Evolutionary conservation across 2,329 filamentous ascomycete genomes (phyloP), one percentile per base, ranked within the genome.

Genomic region (Leptographium procerum): DNA sequence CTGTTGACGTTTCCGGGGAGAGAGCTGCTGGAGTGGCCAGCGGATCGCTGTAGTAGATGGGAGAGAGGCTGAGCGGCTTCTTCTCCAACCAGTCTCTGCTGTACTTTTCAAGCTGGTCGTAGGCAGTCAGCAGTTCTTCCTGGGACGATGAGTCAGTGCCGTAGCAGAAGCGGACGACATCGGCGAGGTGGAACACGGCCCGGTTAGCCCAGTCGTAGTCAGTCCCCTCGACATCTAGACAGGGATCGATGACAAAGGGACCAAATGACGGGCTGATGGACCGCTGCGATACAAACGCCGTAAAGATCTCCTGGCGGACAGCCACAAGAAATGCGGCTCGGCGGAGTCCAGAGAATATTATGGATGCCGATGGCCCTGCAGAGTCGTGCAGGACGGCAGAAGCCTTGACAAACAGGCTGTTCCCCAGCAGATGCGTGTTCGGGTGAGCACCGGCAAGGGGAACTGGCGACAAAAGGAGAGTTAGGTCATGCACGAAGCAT

Each of bases 341-440:
- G 4, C 53, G 52, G 2, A 59, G 31, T 4, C 52, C 53, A 0
- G 57, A 52, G 19, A 52, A 50, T 0, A 52, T 2, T 2, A 52
- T 8, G 5, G 55, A n/a, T 13, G 50, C 54, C 26, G 55, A 36
- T 19, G 52, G 31, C 7, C 52, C 43, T 2, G 40, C 52, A 11
- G 52, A 28, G 14, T 56, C 31, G 31, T 57, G 48, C 2, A 52
- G 36, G 4, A 36, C 34, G 13, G 34, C 48, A 2, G 56, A 29
- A 10, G 57, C 57, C 22, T 55, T 55, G 28, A 55, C 57, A 43
- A 59, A 59, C 5, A 53, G 33, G 48, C 47, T 48, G 29, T 55
- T 59, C 9, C 57, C 57, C 3, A 59, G 11, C 1, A 59, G 54
- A 19, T 59, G 52, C 4, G 51, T 56, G 24, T 56, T 36, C 9